A percentile compares a stretch with the other conserved stretches of the same genome.
Conservation (phyloP, 1,284 basidiomycete genomes). For the Cryptococcus deneoformans region DNA sequence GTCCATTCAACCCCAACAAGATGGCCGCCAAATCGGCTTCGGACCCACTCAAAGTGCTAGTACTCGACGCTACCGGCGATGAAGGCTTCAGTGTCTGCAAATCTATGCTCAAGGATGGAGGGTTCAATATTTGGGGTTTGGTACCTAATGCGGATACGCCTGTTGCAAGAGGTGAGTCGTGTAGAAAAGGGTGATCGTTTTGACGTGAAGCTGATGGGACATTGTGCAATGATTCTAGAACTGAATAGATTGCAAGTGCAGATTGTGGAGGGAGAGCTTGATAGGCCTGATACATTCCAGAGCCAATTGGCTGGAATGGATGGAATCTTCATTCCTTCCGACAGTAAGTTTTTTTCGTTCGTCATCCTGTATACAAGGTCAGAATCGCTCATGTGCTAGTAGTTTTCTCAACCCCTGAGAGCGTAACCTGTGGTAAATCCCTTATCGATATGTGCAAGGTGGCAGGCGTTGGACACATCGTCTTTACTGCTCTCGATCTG, state of each 20-base stretch:
- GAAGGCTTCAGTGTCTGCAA: conserved; percentile 17
- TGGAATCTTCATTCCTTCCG: conserved; percentile 25
- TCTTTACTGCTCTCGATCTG: conserved; percentile 30
- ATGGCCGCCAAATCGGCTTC: conserved; percentile 12
- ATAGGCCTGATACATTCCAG: conserved; percentile 17
- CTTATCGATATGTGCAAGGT: conserved; percentile 22
- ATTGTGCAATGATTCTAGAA: not conserved
- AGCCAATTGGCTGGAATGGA: conserved; percentile 20
- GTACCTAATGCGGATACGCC: conserved; percentile 16
- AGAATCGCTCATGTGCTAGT: not conserved
- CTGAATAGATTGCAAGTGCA: conserved; percentile 16
- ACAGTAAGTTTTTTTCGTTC: conserved; percentile 20
- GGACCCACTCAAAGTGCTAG: conserved; percentile 16
- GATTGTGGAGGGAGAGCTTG: conserved; percentile 20
- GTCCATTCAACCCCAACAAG: conserved; percentile 21
- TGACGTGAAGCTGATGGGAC: not conserved
- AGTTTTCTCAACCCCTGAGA: not conserved
- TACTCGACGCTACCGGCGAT: conserved; percentile 29
- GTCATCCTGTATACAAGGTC: not conserved
- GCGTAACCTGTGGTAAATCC: conserved; percentile 7
- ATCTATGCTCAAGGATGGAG: conserved; percentile 4
- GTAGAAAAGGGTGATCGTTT: no score
- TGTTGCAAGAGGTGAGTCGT: conserved; percentile 15
- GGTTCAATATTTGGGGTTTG: conserved; percentile 16
- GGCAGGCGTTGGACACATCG: conserved; percentile 28